Evolutionary conservation across 768 basidiomycete species (phyloP).

Genomic region (Mrakia blollopis): DNA sequence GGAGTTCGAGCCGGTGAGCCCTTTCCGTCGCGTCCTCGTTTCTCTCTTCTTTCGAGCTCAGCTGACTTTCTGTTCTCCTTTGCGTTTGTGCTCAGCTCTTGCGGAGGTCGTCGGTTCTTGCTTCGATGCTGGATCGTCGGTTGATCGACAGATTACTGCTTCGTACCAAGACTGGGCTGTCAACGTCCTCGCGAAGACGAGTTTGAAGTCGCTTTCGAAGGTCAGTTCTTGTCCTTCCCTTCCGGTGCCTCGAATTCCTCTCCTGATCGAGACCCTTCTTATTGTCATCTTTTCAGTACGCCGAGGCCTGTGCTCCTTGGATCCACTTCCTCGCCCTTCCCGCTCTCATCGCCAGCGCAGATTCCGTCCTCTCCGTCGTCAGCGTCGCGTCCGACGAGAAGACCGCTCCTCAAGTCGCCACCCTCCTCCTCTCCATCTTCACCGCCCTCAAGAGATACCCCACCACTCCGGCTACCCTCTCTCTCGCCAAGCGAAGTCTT

Average conservation of each 20-base stretch:
- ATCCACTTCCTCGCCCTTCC: constrained; percentile 24
- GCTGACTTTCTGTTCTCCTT: neutral
- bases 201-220: constrained; percentile 17
- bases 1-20: constrained; percentile 9
- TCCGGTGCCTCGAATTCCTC: neutral
- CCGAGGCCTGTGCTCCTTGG: constrained; percentile 18
- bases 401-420: constrained; percentile 3
- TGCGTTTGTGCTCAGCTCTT: neutral
- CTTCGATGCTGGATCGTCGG: constrained; percentile 1
- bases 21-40: neutral
- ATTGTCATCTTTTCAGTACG: constrained; percentile 16
- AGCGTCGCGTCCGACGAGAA: neutral
- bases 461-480: constrained; percentile 5
- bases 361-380: constrained; percentile 10
- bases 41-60: neutral
- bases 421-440: constrained; percentile 18
- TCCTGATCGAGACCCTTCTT: neutral
- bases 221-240: neutral
- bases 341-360: constrained; percentile 12
- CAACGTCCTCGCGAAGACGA: constrained; percentile 12
- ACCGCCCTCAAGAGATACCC: constrained; percentile 20
- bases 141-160: neutral
- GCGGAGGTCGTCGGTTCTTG: constrained; percentile 1
- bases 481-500: constrained; percentile 21
- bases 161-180: constrained; percentile 22